Conservation (phyloP, 768 basidiomycete genomes). For the Chlorophyllum brunneum region DNA sequence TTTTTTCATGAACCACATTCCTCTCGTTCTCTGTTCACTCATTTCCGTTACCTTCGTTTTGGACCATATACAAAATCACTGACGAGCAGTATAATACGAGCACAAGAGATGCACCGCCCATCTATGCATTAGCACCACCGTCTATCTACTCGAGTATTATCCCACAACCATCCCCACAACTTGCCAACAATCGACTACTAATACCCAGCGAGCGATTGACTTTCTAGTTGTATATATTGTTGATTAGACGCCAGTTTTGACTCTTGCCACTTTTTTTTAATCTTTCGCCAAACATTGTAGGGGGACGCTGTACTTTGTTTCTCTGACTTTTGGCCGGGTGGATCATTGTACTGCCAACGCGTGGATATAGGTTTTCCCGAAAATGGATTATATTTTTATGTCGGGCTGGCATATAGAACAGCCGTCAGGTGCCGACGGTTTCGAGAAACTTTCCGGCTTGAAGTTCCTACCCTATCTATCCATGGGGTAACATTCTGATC, state of each 20-base stretch:
- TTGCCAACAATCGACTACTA: not conserved
- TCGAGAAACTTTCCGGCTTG: too few species aligned
- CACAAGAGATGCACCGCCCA: not conserved
- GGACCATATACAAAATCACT: slow-evolving; percentile 3
- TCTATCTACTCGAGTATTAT: not conserved
- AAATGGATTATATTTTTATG: not conserved
- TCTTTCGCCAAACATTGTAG: not conserved
- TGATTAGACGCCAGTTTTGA: slow-evolving; percentile 3
- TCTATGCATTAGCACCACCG: not conserved
- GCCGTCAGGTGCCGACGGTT: too few species aligned
- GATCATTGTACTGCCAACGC: not conserved
- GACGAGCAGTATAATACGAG: not conserved
- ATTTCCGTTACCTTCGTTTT: not conserved
- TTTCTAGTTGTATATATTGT: not conserved
- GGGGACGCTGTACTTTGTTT: not conserved
- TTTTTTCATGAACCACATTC: not conserved
- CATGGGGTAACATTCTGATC: too few species aligned
- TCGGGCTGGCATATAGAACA: not conserved
- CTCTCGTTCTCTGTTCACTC: not conserved
- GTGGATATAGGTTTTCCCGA: too few species aligned
- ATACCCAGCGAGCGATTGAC: not conserved
- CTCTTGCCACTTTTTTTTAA: too few species aligned
- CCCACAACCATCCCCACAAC: not conserved
- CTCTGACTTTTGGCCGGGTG: not conserved
- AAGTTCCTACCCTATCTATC: too few species aligned